A percentile compares a stretch with the other conserved stretches of the same genome.
Conservation (phyloP, 495 filamentous ascomycete species). For the Bathelium albidoporum region DNA sequence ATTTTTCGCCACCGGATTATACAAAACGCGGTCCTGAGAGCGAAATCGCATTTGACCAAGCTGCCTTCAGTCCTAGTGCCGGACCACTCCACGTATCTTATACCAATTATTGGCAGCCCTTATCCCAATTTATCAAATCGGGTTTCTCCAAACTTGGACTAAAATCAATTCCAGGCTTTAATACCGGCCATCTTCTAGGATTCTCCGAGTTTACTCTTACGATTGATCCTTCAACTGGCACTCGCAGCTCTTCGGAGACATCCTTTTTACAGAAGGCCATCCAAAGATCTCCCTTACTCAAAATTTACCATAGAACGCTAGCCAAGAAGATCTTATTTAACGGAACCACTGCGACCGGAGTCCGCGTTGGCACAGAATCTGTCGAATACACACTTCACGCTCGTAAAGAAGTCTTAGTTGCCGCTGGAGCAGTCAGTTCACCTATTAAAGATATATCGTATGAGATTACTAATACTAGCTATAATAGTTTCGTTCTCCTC, state of each 20-base stretch:
- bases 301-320: slow-evolving; percentile 32
- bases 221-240: slow-evolving; percentile 27
- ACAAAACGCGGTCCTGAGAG: neutral
- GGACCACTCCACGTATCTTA: slow-evolving; percentile 45
- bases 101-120: slow-evolving; percentile 38
- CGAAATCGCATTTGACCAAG: slow-evolving; percentile 29
- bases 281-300: slow-evolving; percentile 12
- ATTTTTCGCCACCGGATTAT: slow-evolving; percentile 43
- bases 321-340: slow-evolving; percentile 39
- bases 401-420: slow-evolving; percentile 46
- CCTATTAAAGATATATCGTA: too few species aligned
- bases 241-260: slow-evolving; percentile 34
- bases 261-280: slow-evolving; percentile 31
- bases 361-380: slow-evolving; percentile 31
- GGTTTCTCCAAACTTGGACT: slow-evolving; percentile 34
- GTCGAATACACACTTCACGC: slow-evolving; percentile 34
- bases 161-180: slow-evolving; percentile 17
- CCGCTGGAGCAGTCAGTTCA: slow-evolving; percentile 41
- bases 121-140: slow-evolving; percentile 30
- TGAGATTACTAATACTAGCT: too few species aligned
- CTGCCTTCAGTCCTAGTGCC: slow-evolving; percentile 25
- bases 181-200: slow-evolving; percentile 27
- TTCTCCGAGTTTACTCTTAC: slow-evolving; percentile 22
- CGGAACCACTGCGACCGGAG: slow-evolving; percentile 38
- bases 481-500: too few species aligned